Base-by-base conservation (phyloP, 495 filamentous ascomycete species). In the Hypoxylon lenormandii region DNA sequence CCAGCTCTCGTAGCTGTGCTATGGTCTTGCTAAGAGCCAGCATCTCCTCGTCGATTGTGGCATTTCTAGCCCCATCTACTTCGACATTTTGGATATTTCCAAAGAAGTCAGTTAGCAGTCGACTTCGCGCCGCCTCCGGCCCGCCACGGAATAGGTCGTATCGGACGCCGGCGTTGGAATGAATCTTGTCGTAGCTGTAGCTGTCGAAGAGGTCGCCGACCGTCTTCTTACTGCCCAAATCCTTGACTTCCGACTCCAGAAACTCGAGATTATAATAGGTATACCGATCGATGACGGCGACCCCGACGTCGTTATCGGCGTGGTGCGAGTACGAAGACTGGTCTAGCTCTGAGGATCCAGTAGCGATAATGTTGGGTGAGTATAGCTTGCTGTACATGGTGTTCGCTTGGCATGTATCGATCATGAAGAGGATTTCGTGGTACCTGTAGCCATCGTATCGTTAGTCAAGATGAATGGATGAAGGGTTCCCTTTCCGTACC, bases 201-300 rank as follows among this genome's bases (percentile, higher is more conserved):
- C 89, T 93, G 79, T 98, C 95, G 72, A 98, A 98, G 16, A 98
- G 81, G 72, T 98, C 92, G 51, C 93, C 96, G 40, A 98, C 78
- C 0, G 91, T 96, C 80, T 91, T 86, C 74, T 97, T 96, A 63
- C 86, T 90, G 70, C 86, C 89, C 23, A 91, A 87, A 55, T 92
- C 91, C 30, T 88, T 89, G 51, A 97, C 92, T 74, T 96, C 89
- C 1, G 88, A 91, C 77, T 98, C 95, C 13, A 98, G 85, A 77
- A 97, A 98, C 71, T 98, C 95, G 49, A 98, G 90, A 72, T 96
- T 97, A 78, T 97, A 98, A 79, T 98, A 98, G 5, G 95, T 98
- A 83, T 95, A 98, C 11, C 95, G 90, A 78, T 98, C 95, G 70
- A 98, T 98, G 52, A 98, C 95, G 16, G 95, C 95, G 8, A 98